phyloP scores from a whole-genome alignment of 164 flowering plant genomes.

The Umbilicus rupestris region DNA sequence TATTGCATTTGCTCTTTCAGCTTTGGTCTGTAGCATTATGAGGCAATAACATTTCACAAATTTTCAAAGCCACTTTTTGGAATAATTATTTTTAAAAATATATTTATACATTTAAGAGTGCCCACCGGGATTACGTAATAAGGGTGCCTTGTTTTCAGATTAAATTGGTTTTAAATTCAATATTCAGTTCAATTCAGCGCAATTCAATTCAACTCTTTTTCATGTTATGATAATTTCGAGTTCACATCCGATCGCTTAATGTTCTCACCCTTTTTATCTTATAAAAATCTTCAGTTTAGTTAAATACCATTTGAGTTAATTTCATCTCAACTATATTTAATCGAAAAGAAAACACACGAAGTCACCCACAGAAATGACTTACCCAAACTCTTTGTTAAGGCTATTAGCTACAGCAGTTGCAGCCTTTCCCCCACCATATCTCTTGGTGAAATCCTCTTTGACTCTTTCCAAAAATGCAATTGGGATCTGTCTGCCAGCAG shows the following conservation, averaged over 20 bases:
- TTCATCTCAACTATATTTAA: no score
- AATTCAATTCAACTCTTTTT: no score
- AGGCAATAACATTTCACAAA: neutral
- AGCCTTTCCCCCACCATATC: conserved; percentile 5
- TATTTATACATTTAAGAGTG: neutral
- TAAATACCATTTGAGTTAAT: no score
- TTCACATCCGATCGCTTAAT: no score
- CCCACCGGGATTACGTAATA: no score
- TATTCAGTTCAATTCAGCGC: no score
- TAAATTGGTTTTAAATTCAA: no score
- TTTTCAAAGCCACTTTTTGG: neutral
- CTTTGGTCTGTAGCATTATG: conserved; percentile 3
- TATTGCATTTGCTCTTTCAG: conserved; percentile 11
- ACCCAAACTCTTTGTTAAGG: conserved; percentile 8
- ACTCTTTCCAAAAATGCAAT: conserved; percentile 7
- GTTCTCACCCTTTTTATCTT: no score
- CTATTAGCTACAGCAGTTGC: conserved; percentile 5
- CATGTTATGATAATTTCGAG: no score
- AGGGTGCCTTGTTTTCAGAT: no score
- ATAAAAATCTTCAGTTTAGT: no score
- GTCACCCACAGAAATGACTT: neutral
- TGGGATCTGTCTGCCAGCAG: conserved; percentile 4
- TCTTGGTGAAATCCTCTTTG: conserved; percentile 2
- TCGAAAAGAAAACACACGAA: neutral
- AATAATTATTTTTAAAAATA: neutral